Percentiles rank a stretch among this genome's conserved stretches.
Conservation (phyloP, 805 yeast species). For the Pichia gijzeniarum region DNA sequence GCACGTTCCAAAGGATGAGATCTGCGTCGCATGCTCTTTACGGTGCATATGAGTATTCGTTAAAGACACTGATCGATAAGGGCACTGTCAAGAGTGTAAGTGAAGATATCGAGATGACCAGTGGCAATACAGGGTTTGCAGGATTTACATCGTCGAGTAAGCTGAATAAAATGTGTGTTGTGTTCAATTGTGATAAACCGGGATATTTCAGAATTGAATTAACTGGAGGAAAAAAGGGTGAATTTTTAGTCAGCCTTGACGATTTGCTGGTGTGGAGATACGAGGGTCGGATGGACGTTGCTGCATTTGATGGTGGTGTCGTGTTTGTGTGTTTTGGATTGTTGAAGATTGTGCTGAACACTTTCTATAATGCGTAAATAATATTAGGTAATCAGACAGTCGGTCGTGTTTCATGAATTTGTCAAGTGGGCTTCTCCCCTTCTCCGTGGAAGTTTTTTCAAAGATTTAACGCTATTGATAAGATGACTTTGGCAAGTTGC, state of each 20-base stretch:
- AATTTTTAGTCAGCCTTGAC: constrained; percentile 52
- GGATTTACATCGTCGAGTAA: background rate
- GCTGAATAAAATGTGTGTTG: constrained; percentile 54
- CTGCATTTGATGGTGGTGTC: constrained; percentile 62
- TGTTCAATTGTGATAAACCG: constrained; percentile 67
- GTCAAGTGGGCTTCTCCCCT: too few relatives aligned
- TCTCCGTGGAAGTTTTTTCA: too few relatives aligned
- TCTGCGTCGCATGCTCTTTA: background rate
- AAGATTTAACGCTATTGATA: too few relatives aligned
- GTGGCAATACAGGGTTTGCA: background rate
- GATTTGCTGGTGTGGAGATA: constrained; percentile 69
- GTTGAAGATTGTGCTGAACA: background rate
- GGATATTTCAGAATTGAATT: constrained; percentile 65
- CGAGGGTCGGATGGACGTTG: constrained; percentile 49
- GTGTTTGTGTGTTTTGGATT: constrained; percentile 6
- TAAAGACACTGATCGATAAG: constrained; percentile 8
- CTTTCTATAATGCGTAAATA: background rate
- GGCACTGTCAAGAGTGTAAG: constrained; percentile 6
- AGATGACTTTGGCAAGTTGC: constrained; percentile 1
- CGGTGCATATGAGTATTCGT: background rate
- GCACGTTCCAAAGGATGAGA: background rate
- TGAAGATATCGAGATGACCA: background rate
- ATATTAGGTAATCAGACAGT: too few relatives aligned
- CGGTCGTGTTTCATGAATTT: too few relatives aligned
- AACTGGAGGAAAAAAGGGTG: constrained; percentile 35